Evolutionary conservation across 139 green algal genomes (phyloP).

Genomic region (Nannochloris sp.): DNA sequence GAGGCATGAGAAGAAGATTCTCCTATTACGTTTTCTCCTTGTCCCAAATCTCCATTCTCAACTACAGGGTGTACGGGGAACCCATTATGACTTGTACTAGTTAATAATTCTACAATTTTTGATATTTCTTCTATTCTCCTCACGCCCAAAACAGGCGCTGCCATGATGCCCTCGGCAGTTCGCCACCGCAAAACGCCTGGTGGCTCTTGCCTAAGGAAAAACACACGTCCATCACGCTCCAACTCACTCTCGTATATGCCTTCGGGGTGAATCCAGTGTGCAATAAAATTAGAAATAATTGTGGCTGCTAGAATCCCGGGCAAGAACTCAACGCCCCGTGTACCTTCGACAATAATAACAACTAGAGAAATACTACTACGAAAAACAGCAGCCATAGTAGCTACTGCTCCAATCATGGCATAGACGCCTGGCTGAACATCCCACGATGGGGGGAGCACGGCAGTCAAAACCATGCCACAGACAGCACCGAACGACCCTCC

Average conservation of each 20-base stretch:
- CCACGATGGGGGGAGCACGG: constrained; percentile 45
- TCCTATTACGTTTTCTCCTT: background rate
- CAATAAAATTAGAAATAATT: constrained; percentile 78
- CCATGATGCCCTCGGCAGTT: constrained; percentile 55
- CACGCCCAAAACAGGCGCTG: constrained; percentile 53
- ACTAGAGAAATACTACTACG: constrained; percentile 80
- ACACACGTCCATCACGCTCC: constrained; percentile 64
- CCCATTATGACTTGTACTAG: constrained; percentile 69
- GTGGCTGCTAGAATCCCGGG: constrained; percentile 73
- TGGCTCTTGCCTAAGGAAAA: constrained; percentile 69
- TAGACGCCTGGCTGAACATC: constrained; percentile 66
- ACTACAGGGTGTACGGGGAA: constrained; percentile 62
- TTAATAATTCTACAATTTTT: constrained; percentile 55
- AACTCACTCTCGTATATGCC: constrained; percentile 87
- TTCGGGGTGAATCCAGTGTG: constrained; percentile 65
- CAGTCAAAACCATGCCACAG: constrained; percentile 50
- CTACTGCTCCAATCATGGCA: constrained; percentile 69
- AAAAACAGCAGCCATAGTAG: constrained; percentile 82
- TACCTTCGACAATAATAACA: constrained; percentile 77
- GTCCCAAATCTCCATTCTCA: background rate
- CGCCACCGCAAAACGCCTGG: constrained; percentile 53
- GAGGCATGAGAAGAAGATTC: background rate
- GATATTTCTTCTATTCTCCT: constrained; percentile 45
- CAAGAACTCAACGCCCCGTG: constrained; percentile 66
- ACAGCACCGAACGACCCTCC: constrained; percentile 54